Conservation (phyloP, 2,329 filamentous ascomycete genomes). For the Emmonsiellopsis sp. region DNA sequence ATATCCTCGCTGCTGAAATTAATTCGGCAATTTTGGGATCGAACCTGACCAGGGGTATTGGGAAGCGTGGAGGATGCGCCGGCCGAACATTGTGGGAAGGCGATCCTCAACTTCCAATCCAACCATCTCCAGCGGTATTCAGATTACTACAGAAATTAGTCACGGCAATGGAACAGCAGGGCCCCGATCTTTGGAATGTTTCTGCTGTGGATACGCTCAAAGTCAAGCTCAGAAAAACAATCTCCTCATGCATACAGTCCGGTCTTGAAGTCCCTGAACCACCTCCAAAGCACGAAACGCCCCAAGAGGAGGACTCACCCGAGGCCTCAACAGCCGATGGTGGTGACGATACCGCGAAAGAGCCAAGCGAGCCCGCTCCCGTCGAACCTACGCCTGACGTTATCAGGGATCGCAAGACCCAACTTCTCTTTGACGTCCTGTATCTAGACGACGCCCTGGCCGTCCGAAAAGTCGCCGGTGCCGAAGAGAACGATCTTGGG, state of each 20-base stretch:
- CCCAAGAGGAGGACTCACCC: neutral
- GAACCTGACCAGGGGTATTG: slow-evolving; percentile 28
- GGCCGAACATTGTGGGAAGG: slow-evolving; percentile 73
- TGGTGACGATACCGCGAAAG: slow-evolving; percentile 1
- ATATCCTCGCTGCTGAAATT: slow-evolving; percentile 48
- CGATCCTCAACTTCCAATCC: slow-evolving; percentile 60
- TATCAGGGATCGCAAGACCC: slow-evolving; percentile 24
- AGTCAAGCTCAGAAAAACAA: slow-evolving; percentile 39
- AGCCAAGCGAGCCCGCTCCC: neutral
- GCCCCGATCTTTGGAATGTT: slow-evolving; percentile 73
- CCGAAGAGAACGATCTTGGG: slow-evolving; percentile 32
- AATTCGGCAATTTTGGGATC: slow-evolving; percentile 37
- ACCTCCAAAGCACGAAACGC: neutral
- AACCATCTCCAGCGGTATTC: slow-evolving; percentile 68
- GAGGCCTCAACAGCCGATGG: neutral
- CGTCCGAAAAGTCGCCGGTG: slow-evolving; percentile 1
- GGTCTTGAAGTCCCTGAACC: slow-evolving; percentile 10
- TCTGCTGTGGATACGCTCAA: slow-evolving; percentile 57
- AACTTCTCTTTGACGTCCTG: slow-evolving; percentile 28
- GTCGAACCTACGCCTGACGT: neutral
- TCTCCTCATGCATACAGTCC: slow-evolving; percentile 28
- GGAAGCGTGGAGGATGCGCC: slow-evolving; percentile 40
- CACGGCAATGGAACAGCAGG: slow-evolving; percentile 57
- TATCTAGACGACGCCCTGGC: slow-evolving; percentile 23
- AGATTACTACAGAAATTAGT: slow-evolving; percentile 59